Evolutionary conservation across 352 stramenopile genomes (phyloP), one percentile per base, ranked within the genome.

Genomic region (Globisporangium lucens): DNA sequence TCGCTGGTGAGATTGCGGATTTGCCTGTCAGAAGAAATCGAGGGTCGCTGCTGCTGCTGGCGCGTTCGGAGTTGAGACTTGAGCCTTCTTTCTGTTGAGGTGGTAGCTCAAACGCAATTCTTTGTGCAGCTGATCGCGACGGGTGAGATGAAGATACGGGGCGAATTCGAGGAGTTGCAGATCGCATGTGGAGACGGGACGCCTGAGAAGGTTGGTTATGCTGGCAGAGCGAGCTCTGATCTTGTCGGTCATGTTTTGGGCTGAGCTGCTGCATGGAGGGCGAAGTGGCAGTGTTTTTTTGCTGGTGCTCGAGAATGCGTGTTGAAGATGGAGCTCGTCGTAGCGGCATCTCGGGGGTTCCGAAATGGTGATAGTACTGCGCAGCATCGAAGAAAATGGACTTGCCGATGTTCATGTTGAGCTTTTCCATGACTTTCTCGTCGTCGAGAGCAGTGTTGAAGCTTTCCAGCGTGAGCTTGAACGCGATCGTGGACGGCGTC

Each of bases 381-480:
- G 68, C 59, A 0, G 76, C 66, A 35, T 87, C 67, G 47, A 84
- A 87, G 22, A 65, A 63, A 53, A 84, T 78, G 3, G 72, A 82
- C 43, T 82, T 80, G 61, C 76, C 76, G 24, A 84, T 74, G 41
- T 68, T 76, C 62, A 82, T 66, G 27, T 75, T 70, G 27, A 76
- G 49, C 12, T 73, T 67, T 20, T 79, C 71, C 56, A 77, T 65
- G 29, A 69, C 64, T n/a, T 71, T 59, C 8, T 77, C 64, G 20
- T 63, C 71, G 49, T 75, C 69, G 0, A 83, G 68, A 10, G 68
- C 68, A 10, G 71, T 70, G 30, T 67, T 65, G 55, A 80, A 82
- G 49, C 63, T 74, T 46, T 73, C 56, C 1, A 84, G 72, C 8
- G 74, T 79, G 36, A 69, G 78, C n/a, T 33, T 64, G 57, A 67